Base-by-base conservation (phyloP, 2,329 filamentous ascomycete species). In the Verticillium isaacii region DNA sequence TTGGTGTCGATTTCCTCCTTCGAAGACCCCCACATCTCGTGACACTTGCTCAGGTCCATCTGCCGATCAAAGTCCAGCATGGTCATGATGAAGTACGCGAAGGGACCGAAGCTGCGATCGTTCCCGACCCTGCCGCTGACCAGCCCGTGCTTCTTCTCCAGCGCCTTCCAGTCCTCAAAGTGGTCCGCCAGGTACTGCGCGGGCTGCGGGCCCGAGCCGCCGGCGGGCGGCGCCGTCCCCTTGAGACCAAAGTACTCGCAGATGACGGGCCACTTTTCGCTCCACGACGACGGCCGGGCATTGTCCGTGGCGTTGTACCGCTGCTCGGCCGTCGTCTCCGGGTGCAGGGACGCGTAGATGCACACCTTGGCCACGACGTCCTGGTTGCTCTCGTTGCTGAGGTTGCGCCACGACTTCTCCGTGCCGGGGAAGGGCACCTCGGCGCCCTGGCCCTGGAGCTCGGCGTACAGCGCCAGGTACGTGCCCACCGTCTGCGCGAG, bases 191-290 rank as follows among this genome's bases (percentile, higher is more conserved):
- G 67, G 62, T 70, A 72, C 57, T 67, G 66, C 2, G 66, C 68
- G 3, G 73, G 73, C 57, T 75, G 69, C 8, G 72, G 73, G 1
- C 70, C 72, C 32, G 66, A 67, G 8, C 69, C 69, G 2, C 67
- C 69, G 3, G 62, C 41, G 8, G 70, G 70, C 7, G 73, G 71
- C 2, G 66, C 64, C 8, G 74, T 74, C 1, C 78, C 78, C 64
- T 76, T 75, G 45, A 81, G 68, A 2, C 77, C 75, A 69, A 81
- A 81, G 65, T 79, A 80, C 7, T 76, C 72, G 66, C 76, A 78
- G 55, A 80, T 75, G 6, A 78, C 66, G 2, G 78, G 77, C 79
- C 78, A 81, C 66, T 80, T 79, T 12, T 69, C 65, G 17, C 72
- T 73, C 79, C 78, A 81, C 2, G 71, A 73, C 5, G 66, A 67